Conservation (phyloP, 345 rosid species). For the Eucalyptus polybractea region DNA sequence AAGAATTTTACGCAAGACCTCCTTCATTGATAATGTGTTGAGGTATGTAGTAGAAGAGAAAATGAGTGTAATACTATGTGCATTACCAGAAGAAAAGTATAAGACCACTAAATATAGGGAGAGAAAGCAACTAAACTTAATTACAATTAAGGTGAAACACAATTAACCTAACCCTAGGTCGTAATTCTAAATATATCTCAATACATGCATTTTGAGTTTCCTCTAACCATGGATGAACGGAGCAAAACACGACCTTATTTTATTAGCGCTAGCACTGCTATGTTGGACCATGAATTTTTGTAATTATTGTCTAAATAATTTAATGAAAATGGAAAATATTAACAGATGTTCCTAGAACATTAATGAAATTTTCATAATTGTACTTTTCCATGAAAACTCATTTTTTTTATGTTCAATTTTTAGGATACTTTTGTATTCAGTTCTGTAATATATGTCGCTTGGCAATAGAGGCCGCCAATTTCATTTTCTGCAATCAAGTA, state of each 20-base stretch:
- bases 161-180: too few species aligned
- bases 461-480: accelerated
- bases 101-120: neutral
- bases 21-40: neutral
- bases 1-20: too few species aligned
- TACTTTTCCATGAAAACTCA: neutral
- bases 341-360: too few species aligned
- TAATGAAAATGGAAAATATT: too few species aligned
- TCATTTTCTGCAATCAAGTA: too few species aligned
- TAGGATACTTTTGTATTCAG: too few species aligned
- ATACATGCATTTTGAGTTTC: neutral
- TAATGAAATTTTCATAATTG: too few species aligned
- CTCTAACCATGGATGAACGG: neutral
- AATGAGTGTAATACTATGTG: neutral
- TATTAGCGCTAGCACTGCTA: neutral
- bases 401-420: too few species aligned
- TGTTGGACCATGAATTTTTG: neutral
- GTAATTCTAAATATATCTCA: neutral
- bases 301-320: neutral
- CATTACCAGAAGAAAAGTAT: neutral
- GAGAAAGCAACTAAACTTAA: neutral
- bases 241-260: neutral
- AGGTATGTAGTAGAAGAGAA: neutral
- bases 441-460: too few species aligned
- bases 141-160: neutral